Conservation (phyloP, 768 basidiomycete genomes). For the Naematelia encephala region DNA sequence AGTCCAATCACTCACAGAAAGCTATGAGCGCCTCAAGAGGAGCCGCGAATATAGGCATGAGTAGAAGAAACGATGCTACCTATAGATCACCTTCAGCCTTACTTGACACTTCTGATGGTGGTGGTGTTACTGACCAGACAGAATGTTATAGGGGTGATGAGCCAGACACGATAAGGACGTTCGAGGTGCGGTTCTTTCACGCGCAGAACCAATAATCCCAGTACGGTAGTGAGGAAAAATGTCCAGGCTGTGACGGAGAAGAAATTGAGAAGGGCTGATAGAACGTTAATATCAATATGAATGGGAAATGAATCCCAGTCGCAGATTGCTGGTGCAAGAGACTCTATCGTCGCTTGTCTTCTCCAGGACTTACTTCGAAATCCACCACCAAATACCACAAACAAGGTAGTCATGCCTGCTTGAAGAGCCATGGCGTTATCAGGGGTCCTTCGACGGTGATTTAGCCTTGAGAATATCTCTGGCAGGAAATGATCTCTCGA, state of each 20-base stretch:
- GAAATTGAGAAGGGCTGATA: slow-evolving; percentile 72
- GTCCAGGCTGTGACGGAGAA: slow-evolving; percentile 52
- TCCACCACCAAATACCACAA: slow-evolving; percentile 81
- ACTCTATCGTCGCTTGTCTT: no score
- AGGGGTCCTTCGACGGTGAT: slow-evolving; percentile 74
- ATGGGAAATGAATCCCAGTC: background rate
- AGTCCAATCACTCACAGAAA: slow-evolving; percentile 59
- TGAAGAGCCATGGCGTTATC: slow-evolving; percentile 82
- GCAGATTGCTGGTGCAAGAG: no score
- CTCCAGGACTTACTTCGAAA: slow-evolving; percentile 62
- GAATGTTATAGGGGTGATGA: slow-evolving; percentile 82
- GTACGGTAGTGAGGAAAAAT: slow-evolving; percentile 52
- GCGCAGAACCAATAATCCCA: slow-evolving; percentile 81
- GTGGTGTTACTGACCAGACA: slow-evolving; percentile 78
- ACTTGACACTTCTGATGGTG: no score
- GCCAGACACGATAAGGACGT: slow-evolving; percentile 88
- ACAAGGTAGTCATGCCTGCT: slow-evolving; percentile 64
- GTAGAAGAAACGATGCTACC: slow-evolving; percentile 84
- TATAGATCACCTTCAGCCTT: slow-evolving; percentile 50
- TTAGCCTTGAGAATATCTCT: slow-evolving; percentile 71
- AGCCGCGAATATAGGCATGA: slow-evolving; percentile 92
- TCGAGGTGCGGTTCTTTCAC: slow-evolving; percentile 86
- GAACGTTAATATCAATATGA: slow-evolving; percentile 4
- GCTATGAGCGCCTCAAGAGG: slow-evolving; percentile 83
- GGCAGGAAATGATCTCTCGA: slow-evolving; percentile 86